Evolutionary conservation across 2,329 filamentous ascomycete genomes (phyloP), one percentile per base, ranked within the genome.

Genomic region (Pestalotiopsis sp.): DNA sequence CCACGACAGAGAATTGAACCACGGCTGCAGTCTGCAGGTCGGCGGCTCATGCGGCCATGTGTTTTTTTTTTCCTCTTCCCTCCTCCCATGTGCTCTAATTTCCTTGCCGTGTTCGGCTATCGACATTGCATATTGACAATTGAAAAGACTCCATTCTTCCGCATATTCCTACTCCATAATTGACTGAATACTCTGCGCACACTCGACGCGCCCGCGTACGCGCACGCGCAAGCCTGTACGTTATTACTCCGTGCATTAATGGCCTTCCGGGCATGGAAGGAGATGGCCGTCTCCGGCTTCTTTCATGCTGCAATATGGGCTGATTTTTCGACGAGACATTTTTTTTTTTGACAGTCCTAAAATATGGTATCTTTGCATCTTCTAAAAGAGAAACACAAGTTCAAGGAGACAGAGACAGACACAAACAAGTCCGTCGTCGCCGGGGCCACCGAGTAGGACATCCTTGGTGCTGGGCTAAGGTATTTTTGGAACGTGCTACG

Each of bases 231-330:
- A 52, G 20, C 57, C 11, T 27, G 25, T 27, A 27, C 20, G 11
- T 25, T 59, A 36, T 27, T 31, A 13, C 57, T 20, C 12, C 20
- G 14, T 59, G 27, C 57, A 59, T 27, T 27, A 27, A 59, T 59
- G 57, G 57, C 20, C 57, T 59, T 59, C 57, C 57, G 57, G 23
- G 27, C 57, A 59, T 59, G 57, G 57, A 27, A 59, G 23, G 57
- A 59, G 23, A 59, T 59, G n/a, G 27, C 9, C 13, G 14, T 27
- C 11, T 52, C 45, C 45, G 20, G 17, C 20, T 52, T 20, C 45
- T 9, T 59, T 59, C 57, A 59, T 59, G 57, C 57, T 59, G 57
- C 57, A 6, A 20, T 23, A 52, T 52, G 45, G 11, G 20, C 57
- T 59, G 57, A 17, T 59, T 11, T 9, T 27, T 17, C 12, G 12